These are phyloP conservation scores for Huiozyma sinensis DNA, from an alignment of 805 yeast species.

Conservation along the genomic window DNA sequence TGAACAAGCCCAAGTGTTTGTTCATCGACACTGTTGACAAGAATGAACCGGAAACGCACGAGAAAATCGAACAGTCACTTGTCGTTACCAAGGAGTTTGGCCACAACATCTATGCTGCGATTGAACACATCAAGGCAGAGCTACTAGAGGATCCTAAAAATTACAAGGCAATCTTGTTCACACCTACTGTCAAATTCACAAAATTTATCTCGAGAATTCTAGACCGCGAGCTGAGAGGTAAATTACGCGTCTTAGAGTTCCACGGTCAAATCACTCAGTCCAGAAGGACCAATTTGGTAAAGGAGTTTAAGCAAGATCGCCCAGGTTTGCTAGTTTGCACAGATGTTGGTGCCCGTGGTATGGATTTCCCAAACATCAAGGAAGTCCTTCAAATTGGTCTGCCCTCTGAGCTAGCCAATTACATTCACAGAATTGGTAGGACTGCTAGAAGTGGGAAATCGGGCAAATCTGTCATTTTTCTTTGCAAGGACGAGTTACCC, in stretches of 20 bases:
- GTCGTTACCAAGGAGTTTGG: slow-evolving; percentile 44
- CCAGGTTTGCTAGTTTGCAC: slow-evolving; percentile 65
- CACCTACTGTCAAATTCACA: slow-evolving; percentile 66
- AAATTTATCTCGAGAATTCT: slow-evolving; percentile 43
- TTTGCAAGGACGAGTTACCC: slow-evolving; percentile 45
- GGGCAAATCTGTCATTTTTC: slow-evolving; percentile 59
- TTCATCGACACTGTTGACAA: slow-evolving; percentile 66
- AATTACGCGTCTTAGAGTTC: slow-evolving; percentile 31
- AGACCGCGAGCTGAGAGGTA: slow-evolving; percentile 14
- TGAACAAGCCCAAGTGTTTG: slow-evolving; percentile 42
- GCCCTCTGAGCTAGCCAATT: slow-evolving; percentile 65
- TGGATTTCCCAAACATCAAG: slow-evolving; percentile 84
- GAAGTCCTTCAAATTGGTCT: slow-evolving; percentile 78
- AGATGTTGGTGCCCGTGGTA: slow-evolving; percentile 93
- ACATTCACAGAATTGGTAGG: slow-evolving; percentile 90
- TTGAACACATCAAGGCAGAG: slow-evolving; percentile 37
- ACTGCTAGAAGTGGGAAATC: slow-evolving; percentile 85
- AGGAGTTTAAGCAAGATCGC: slow-evolving; percentile 37
- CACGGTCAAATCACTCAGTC: slow-evolving; percentile 72
- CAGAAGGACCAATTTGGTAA: slow-evolving; percentile 51
- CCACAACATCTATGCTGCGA: slow-evolving; percentile 50
- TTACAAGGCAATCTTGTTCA: slow-evolving; percentile 74
- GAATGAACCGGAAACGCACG: slow-evolving; percentile 69
- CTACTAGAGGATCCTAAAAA: slow-evolving; percentile 23
- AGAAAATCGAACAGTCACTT: slow-evolving; percentile 60